Conservation (phyloP, 441 rosid genomes). For the Pelargonium myrrhifolium region DNA sequence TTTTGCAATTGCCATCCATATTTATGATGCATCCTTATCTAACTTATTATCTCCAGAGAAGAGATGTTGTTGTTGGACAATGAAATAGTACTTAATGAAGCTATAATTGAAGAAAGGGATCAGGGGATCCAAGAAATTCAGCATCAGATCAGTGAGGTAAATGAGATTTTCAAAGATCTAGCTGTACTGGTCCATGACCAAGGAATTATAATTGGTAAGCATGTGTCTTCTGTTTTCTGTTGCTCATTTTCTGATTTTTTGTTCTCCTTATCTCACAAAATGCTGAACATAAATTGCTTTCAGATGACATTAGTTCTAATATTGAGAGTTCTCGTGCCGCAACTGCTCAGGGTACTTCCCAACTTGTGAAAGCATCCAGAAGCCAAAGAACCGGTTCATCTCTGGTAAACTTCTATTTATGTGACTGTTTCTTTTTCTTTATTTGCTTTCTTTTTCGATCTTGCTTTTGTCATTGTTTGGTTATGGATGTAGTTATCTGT, state of each 20-base stretch:
- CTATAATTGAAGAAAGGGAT: slow-evolving; percentile 65
- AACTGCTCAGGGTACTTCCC: slow-evolving; percentile 44
- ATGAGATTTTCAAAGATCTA: slow-evolving; percentile 65
- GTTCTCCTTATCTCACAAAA: background rate
- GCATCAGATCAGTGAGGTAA: slow-evolving; percentile 55
- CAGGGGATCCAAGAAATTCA: slow-evolving; percentile 55
- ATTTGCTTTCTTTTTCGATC: background rate
- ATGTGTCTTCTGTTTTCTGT: slow-evolving; percentile 5
- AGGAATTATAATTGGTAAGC: slow-evolving; percentile 62
- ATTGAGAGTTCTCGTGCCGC: slow-evolving; percentile 45
- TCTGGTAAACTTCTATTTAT: slow-evolving; percentile 33
- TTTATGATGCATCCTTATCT: background rate
- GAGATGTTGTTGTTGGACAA: slow-evolving; percentile 49
- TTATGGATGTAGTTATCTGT: too few species aligned
- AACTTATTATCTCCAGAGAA: slow-evolving; percentile 33
- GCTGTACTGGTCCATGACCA: slow-evolving; percentile 70
- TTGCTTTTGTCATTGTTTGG: background rate
- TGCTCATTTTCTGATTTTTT: background rate
- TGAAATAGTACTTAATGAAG: slow-evolving; percentile 61
- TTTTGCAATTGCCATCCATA: background rate
- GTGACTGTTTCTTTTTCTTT: background rate
- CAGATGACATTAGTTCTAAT: slow-evolving; percentile 61
- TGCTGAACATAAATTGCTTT: slow-evolving; percentile 10
- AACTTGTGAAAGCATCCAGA: slow-evolving; percentile 50
- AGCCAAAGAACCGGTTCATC: slow-evolving; percentile 48